These are phyloP conservation scores for Leishmania major DNA, from an alignment of 208 protist species.

Conservation along the genomic window DNA sequence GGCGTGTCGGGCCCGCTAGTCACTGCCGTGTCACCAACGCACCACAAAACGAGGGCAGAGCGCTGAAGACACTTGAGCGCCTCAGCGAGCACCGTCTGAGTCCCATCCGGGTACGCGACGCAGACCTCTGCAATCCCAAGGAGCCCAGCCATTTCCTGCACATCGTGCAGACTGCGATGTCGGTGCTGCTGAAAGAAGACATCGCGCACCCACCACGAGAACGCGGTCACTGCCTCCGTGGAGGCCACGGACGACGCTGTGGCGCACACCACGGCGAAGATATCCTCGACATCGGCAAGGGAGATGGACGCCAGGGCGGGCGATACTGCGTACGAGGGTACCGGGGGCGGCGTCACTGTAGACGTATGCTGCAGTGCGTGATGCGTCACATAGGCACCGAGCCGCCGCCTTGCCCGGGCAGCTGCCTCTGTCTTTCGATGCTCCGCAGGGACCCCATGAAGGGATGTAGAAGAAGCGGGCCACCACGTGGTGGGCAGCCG, in stretches of 20 bases:
- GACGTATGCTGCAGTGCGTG: conserved; percentile 18
- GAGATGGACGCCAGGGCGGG: conserved; percentile 14
- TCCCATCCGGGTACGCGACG: conserved; percentile 34
- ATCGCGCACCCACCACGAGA: conserved; percentile 38
- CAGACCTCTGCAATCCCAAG: conserved; percentile 40
- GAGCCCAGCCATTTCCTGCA: conserved; percentile 17
- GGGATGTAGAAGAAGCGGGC: conserved; percentile 10
- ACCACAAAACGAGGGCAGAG: conserved; percentile 26
- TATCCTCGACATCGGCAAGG: conserved; percentile 17
- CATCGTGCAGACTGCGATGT: conserved; percentile 19
- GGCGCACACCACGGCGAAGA: conserved; percentile 33
- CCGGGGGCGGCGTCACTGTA: not conserved
- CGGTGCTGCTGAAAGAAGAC: conserved; percentile 16
- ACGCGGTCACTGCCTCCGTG: conserved; percentile 19
- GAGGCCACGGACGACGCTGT: conserved; percentile 9
- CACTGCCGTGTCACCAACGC: conserved; percentile 1
- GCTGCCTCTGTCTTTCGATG: not conserved
- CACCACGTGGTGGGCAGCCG: conserved; percentile 28
- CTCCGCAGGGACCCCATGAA: not conserved
- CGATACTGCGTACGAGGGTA: not conserved
- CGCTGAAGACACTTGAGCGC: conserved; percentile 42
- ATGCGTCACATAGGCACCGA: conserved; percentile 25
- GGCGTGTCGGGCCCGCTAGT: not conserved
- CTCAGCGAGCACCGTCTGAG: conserved; percentile 44
- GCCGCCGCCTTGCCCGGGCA: conserved; percentile 3